Conservation (phyloP, 1,139 yeast species). For the Sugiyamaella neomexicana region DNA sequence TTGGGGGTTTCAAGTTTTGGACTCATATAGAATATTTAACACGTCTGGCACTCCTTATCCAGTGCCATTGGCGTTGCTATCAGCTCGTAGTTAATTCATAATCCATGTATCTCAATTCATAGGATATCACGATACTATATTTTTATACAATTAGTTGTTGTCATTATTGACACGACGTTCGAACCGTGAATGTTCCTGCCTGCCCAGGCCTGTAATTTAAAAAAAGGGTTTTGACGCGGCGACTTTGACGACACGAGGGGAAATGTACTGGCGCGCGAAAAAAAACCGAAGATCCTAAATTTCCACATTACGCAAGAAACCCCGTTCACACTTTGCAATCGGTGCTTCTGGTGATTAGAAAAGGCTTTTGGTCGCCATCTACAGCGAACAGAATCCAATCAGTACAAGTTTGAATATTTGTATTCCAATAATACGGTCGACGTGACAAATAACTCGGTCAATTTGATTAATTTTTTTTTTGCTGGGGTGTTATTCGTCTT, state of each 20-base stretch:
- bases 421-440: background rate
- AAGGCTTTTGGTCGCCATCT: background rate
- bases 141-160: background rate
- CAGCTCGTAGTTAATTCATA: background rate
- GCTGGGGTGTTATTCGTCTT: background rate
- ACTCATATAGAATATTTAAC: background rate
- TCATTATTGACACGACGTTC: too few species aligned
- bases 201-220: background rate
- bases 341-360: background rate
- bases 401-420: background rate
- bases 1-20: too few species aligned
- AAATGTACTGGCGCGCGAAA: slow-evolving; percentile 12
- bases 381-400: background rate
- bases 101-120: too few species aligned
- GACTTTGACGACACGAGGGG: background rate
- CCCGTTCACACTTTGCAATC: background rate
- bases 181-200: too few species aligned
- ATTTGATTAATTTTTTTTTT: background rate
- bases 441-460: background rate
- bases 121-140: background rate
- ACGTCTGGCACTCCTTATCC: background rate
- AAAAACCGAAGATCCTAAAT: slow-evolving; percentile 13
- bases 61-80: background rate
- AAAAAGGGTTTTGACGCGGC: slow-evolving; percentile 7
- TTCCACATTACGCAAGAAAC: slow-evolving; percentile 12